phyloP scores from a whole-genome alignment of 257 asterid genomes.

The Nicotiana tomentosiformis region DNA sequence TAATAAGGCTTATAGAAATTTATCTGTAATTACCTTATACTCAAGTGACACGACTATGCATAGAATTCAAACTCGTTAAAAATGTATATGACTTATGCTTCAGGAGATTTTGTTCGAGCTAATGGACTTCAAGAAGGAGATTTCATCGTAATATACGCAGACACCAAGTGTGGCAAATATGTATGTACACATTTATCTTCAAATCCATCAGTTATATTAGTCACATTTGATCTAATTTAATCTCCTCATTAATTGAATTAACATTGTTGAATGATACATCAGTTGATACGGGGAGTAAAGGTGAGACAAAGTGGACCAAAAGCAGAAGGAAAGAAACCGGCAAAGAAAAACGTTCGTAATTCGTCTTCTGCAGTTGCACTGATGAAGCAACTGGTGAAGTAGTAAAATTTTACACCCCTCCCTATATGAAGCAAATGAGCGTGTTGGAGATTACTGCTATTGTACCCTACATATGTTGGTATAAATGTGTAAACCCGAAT shows the following conservation, averaged over 20 bases:
- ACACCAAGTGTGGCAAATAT: conserved; percentile 60
- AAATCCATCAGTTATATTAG: background rate
- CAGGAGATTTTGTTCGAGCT: conserved; percentile 37
- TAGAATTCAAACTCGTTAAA: background rate
- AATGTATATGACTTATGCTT: background rate
- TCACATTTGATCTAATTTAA: background rate
- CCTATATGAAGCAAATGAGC: background rate
- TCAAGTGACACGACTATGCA: background rate
- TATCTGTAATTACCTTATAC: no score
- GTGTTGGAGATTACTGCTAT: background rate
- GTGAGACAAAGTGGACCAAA: conserved; percentile 14
- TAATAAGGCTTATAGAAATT: no score
- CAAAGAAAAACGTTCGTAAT: conserved; percentile 45
- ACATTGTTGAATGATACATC: background rate
- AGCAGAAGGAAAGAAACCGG: conserved; percentile 61
- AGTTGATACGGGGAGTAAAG: conserved; percentile 21
- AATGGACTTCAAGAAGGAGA: conserved; percentile 46
- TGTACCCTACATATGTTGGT: background rate
- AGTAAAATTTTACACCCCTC: background rate
- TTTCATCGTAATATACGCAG: conserved; percentile 39
- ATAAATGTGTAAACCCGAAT: background rate
- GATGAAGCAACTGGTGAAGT: conserved; percentile 36
- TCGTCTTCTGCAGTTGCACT: conserved; percentile 28
- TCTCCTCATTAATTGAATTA: background rate
- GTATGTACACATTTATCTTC: conserved; percentile 29